Evolutionary conservation across 192 early-diverging fungal species (phyloP), one percentile per base, ranked within the genome.

Genomic region (Haplosporangium gracile): DNA sequence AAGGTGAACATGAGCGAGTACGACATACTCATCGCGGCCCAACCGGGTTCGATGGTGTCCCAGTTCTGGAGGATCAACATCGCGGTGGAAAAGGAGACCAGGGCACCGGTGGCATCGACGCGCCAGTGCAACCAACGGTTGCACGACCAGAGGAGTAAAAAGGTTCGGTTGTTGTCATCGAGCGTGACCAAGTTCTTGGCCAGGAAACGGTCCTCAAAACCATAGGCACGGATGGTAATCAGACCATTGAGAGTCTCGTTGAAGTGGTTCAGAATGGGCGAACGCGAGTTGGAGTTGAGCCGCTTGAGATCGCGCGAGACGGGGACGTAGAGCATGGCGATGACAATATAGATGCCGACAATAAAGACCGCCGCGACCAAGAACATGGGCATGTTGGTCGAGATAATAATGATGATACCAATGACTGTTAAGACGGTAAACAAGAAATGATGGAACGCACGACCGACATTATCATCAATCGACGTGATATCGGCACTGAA

Each of bases 301-400:
- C 98, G 94, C 91, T 99, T 98, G 73, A 99, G 89, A 82, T 98
- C 97, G 70, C 98, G 92, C 4, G 95, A 95, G 20, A 95, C 91
- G 24, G 89, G 90, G 53, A 98, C 83, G 76, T 97, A 98, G 78
- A 93, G 93, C 0, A 83, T 38, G 15, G 93, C 94, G 68, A 97
- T 89, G 57, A 89, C 73, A 8, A 85, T 79, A 77, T 94, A 97
- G 26, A 93, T 22, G 3, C 73, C 70, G 18, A 90, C 77, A 32
- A 95, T 91, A 65, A 93, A 79, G 29, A 89, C 69, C 2, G 92
- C 93, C 15, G 95, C 90, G 18, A 95, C 43, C 69, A 97, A 85
- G 82, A 97, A 98, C 7, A 81, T 40, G 39, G 96, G 95, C 24
- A 93, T 94, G 72, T 96, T 92, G 42, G 45, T 32, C 0, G 92